Conservation (phyloP, 352 stramenopile genomes). For the Phytopythium kandeliae region DNA sequence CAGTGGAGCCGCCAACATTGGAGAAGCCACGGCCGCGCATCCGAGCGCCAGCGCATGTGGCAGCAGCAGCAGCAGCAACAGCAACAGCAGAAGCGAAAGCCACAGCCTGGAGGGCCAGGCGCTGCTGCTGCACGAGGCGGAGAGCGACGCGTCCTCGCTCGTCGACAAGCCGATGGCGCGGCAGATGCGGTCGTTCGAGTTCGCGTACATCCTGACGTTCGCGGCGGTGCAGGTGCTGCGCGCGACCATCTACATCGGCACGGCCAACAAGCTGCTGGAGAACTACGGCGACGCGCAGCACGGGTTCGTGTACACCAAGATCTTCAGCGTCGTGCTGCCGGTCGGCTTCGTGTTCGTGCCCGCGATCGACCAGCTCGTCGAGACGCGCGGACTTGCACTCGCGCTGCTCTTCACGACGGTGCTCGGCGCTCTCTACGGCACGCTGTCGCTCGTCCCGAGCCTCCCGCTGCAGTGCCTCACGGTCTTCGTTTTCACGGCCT, state of each 20-base stretch:
- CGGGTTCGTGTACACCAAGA: conserved; percentile 74
- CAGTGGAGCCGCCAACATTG: no score
- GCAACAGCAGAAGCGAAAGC: no score
- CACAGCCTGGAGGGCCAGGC: conserved; percentile 12
- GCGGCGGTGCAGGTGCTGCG: conserved; percentile 70
- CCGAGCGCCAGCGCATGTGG: conserved; percentile 12
- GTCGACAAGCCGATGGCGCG: conserved; percentile 51
- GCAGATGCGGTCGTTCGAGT: conserved; percentile 78
- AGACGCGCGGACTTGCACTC: conserved; percentile 53
- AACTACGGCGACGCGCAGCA: conserved; percentile 73
- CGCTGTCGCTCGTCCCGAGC: conserved; percentile 57
- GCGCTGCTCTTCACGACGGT: conserved; percentile 73
- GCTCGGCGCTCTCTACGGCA: conserved; percentile 68
- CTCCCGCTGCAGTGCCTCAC: conserved; percentile 60
- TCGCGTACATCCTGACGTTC: conserved; percentile 69
- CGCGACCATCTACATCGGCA: conserved; percentile 81
- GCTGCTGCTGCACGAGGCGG: conserved; percentile 9
- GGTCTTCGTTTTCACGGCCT: conserved; percentile 80
- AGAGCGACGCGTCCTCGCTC: conserved; percentile 25
- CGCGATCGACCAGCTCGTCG: conserved; percentile 79
- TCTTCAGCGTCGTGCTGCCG: conserved; percentile 82
- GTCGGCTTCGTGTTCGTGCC: conserved; percentile 83
- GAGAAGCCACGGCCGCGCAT: conserved; percentile 10
- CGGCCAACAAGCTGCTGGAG: conserved; percentile 76
- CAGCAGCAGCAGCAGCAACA: no score